Evolutionary conservation across 2,329 filamentous ascomycete genomes (phyloP), one percentile per base, ranked within the genome.

Genomic region (Calonectria naviculata): DNA sequence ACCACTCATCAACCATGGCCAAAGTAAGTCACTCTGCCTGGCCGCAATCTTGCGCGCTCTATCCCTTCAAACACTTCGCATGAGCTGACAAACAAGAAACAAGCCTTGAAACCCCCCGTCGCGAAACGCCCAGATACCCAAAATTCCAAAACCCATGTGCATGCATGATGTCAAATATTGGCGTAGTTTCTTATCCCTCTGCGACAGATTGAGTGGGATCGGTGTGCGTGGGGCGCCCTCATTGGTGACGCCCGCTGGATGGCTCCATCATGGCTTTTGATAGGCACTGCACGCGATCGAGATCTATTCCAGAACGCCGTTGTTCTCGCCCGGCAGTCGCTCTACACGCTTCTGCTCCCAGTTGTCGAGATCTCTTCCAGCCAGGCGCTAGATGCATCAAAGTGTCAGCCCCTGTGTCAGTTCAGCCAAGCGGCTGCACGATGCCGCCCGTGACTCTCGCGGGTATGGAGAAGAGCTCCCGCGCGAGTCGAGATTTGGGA

Each of bases 341-440:
- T 98, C 92, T 13, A 98, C 95, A 65, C 97, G 91, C 84, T 97
- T 97, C 85, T 98, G 97, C 82, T 98, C 96, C 97, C 97, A 99
- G 80, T 95, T 90, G 79, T 99, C 96, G 72, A 98, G 85, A 81
- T 98, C 97, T 83, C 97, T 97, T 36, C 94, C 94, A 94, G 87
- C 76, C 49, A 81, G 75, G 66, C 79, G 78, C 81, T 83, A 70
- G 72, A 29, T 29, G 26, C 65, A 63, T 58, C 56, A 78, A 62
- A 75, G 34, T 36, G 77, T 71, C 31, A 69, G 56, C 31, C 38
- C 31, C 19, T 29, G 31, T 31, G 42, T 38, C 28, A 44, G 34
- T 38, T 38, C 34, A 26, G 36, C 21, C 34, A 58, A 38, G 52
- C 34, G n/a, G 3, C 10, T 58, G 52, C n/a, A 58, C 10, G 52